These are phyloP conservation scores for Backusella mclennaniae DNA, from an alignment of 192 early-diverging fungal species.

Conservation along the genomic window DNA sequence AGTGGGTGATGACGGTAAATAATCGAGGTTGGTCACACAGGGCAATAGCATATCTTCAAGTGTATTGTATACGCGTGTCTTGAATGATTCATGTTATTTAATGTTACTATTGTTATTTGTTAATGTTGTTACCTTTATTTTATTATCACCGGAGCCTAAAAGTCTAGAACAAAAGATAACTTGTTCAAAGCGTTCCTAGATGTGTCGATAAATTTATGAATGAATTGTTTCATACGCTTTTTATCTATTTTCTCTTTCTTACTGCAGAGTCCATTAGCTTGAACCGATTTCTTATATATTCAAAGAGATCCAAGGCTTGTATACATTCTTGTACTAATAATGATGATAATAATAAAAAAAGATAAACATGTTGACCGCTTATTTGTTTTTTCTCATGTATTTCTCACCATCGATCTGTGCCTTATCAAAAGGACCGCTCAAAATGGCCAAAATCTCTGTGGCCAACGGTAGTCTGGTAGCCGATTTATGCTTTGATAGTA, in stretches of 20 bases:
- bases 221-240: background rate
- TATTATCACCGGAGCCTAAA: constrained; percentile 15
- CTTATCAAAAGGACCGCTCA: constrained; percentile 21
- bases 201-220: background rate
- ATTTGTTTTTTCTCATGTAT: background rate
- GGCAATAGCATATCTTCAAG: constrained; percentile 20
- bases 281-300: constrained; percentile 33
- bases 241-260: background rate
- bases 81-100: background rate
- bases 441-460: constrained; percentile 21
- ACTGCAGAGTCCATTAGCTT: constrained; percentile 22
- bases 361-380: background rate
- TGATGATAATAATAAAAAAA: background rate
- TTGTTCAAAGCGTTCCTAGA: constrained; percentile 38
- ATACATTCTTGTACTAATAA: constrained; percentile 32
- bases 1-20: constrained; percentile 28
- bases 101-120: background rate
- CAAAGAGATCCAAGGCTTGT: constrained; percentile 39
- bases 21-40: constrained; percentile 5
- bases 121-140: constrained; percentile 23
- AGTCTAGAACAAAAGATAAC: constrained; percentile 35
- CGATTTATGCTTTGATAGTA: constrained; percentile 17
- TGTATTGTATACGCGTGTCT: constrained; percentile 31
- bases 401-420: constrained; percentile 11
- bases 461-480: constrained; percentile 28